Conservation (phyloP, 1,139 yeast genomes). For the Zygoascus meyerae region DNA sequence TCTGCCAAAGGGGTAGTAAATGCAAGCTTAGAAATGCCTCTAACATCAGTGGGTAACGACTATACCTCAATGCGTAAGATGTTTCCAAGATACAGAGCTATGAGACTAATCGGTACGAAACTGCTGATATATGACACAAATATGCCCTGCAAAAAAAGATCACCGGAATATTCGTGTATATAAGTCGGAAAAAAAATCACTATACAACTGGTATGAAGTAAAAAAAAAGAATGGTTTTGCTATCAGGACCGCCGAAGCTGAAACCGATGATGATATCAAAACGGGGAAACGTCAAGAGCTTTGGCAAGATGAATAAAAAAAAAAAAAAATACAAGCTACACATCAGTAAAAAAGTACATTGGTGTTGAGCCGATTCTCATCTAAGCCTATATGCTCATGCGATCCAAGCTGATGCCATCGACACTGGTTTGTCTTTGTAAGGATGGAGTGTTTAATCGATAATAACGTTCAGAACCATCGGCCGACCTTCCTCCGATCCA, state of each 20-base stretch:
- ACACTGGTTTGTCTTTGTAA: conserved; percentile 25
- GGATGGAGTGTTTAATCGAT: conserved; percentile 25
- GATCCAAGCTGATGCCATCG: conserved; percentile 29
- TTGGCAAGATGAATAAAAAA: not conserved
- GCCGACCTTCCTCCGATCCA: conserved; percentile 32
- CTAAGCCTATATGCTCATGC: conserved; percentile 23
- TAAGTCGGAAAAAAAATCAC: too few relatives aligned
- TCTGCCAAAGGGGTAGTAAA: too few relatives aligned
- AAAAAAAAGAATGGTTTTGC: too few relatives aligned
- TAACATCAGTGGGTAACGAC: too few relatives aligned
- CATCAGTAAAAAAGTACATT: not conserved
- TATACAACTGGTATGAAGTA: too few relatives aligned
- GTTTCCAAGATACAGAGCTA: too few relatives aligned
- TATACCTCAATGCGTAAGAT: too few relatives aligned
- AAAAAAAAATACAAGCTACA: not conserved
- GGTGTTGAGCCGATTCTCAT: not conserved
- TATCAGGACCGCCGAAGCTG: conserved; percentile 6
- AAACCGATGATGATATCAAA: conserved; percentile 4
- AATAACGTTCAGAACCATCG: conserved; percentile 30
- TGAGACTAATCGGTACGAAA: too few relatives aligned
- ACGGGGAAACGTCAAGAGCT: not conserved
- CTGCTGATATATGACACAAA: too few relatives aligned
- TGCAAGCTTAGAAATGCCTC: too few relatives aligned
- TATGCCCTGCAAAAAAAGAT: too few relatives aligned
- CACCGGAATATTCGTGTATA: too few relatives aligned